Conservation (phyloP, 2,329 filamentous ascomycete genomes). For the Didymella exigua region DNA sequence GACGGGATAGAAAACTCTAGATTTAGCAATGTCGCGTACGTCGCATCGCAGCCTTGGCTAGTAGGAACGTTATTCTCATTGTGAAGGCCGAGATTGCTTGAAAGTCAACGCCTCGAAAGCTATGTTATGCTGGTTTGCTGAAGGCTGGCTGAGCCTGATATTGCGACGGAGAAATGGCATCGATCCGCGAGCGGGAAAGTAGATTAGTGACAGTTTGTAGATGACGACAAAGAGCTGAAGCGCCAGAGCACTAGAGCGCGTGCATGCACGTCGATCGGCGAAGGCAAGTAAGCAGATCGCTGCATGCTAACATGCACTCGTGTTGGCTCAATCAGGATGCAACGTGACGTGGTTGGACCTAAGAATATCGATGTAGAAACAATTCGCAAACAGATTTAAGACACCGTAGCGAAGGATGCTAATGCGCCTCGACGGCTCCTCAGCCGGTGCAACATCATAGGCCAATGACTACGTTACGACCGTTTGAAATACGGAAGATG, state of each 20-base stretch:
- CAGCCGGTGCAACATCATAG: background rate
- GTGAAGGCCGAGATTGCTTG: background rate
- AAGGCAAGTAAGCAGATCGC: background rate
- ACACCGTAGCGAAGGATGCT: background rate
- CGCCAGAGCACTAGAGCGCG: too few relatives aligned
- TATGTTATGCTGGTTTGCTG: background rate
- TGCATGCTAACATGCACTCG: background rate
- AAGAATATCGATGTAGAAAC: background rate
- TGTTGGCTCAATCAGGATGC: background rate
- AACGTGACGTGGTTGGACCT: background rate
- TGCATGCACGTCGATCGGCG: background rate
- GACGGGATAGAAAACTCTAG: background rate
- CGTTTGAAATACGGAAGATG: background rate
- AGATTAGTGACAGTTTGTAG: background rate
- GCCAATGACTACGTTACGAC: background rate
- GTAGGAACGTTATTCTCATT: too few relatives aligned
- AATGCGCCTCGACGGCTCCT: constrained; percentile 1
- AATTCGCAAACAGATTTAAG: background rate
- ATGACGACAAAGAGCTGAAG: background rate
- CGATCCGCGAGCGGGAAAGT: background rate
- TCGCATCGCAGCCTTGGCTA: background rate
- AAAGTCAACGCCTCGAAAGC: background rate
- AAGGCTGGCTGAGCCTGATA: background rate
- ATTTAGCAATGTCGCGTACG: background rate
- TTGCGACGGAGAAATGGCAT: background rate